A percentile compares a stretch with the other conserved stretches of the same genome.
Evolutionary conservation across 2,329 filamentous ascomycete species (phyloP).

Genomic region (Septoria petroselini): DNA sequence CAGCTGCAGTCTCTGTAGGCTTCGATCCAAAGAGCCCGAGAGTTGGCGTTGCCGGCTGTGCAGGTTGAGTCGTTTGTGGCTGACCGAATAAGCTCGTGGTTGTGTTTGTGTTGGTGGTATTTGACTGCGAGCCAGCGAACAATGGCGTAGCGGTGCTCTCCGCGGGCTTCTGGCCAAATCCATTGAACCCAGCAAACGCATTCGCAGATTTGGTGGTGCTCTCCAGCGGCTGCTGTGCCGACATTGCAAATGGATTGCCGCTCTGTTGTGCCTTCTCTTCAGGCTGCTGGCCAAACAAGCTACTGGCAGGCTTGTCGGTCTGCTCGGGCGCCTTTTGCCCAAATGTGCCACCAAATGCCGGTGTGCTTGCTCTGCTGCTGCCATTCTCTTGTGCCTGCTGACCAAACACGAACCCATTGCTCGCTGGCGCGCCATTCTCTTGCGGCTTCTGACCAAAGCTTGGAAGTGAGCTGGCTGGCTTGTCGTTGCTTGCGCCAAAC

Average conservation of each 20-base stretch:
- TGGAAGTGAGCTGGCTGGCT: conserved; percentile 9
- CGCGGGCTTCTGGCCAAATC: conserved; percentile 13
- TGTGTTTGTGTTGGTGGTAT: conserved; percentile 4
- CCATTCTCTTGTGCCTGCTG: conserved; percentile 13
- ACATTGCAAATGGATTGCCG: conserved; percentile 19
- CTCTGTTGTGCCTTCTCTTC: not conserved
- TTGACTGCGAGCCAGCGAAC: conserved; percentile 14
- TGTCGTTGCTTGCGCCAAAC: conserved; percentile 10
- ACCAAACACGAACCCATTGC: conserved; percentile 10
- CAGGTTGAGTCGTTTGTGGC: conserved; percentile 11
- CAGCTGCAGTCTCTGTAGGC: conserved; percentile 7
- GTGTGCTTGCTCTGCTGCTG: conserved; percentile 15
- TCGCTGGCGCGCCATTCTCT: conserved; percentile 14
- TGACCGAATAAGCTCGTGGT: conserved; percentile 17
- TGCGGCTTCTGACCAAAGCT: conserved; percentile 21
- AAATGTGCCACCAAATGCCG: conserved; percentile 15
- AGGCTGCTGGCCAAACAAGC: conserved; percentile 10
- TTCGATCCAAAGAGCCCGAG: conserved; percentile 9
- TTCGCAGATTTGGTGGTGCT: conserved; percentile 1
- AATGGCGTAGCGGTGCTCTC: conserved; percentile 11
- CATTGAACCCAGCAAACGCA: not conserved
- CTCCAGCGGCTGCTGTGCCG: conserved; percentile 13
- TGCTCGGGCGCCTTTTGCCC: conserved; percentile 17
- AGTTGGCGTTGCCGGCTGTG: not conserved
- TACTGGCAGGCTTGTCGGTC: conserved; percentile 4